Evolutionary conservation across 768 basidiomycete species (phyloP).

Genomic region (Tricholomella constricta): DNA sequence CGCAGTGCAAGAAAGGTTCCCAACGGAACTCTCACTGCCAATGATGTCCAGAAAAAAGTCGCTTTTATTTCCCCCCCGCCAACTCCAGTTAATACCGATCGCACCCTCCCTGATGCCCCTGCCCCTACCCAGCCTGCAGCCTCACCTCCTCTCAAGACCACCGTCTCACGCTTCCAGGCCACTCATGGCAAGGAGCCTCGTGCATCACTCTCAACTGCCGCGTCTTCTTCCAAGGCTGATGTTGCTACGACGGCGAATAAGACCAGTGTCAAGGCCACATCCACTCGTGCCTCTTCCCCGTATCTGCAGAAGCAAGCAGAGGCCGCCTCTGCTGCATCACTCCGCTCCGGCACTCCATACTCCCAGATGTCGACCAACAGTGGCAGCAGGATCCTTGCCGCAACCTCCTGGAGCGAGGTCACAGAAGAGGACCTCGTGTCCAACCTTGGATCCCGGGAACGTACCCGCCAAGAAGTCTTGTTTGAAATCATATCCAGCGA

Average conservation of each 20-base stretch:
- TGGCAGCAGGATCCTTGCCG: constrained; percentile 74
- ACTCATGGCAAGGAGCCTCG: constrained; percentile 71
- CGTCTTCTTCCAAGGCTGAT: constrained; percentile 68
- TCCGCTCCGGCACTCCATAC: constrained; percentile 82
- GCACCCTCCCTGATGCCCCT: constrained; percentile 49
- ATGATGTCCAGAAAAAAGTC: constrained; percentile 79
- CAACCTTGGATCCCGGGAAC: constrained; percentile 90
- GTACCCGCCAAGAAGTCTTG: constrained; percentile 93
- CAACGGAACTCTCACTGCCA: constrained; percentile 28
- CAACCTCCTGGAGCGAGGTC: constrained; percentile 89
- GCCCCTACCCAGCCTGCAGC: constrained; percentile 29
- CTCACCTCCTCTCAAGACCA: constrained; percentile 56
- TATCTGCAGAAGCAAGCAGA: constrained; percentile 50
- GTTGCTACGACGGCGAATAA: constrained; percentile 44
- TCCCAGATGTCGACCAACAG: constrained; percentile 71
- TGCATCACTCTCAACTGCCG: constrained; percentile 63
- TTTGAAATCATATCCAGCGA: constrained; percentile 97
- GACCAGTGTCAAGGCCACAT: constrained; percentile 48
- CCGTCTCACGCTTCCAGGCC: constrained; percentile 76
- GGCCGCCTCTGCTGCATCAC: constrained; percentile 61
- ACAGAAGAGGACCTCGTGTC: constrained; percentile 93
- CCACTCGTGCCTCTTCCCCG: constrained; percentile 66
- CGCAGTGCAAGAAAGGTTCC: constrained; percentile 38
- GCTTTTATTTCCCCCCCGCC: constrained; percentile 85
- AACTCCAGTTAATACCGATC: constrained; percentile 60